Conservation (phyloP, 1,139 yeast species). For the Geotrichum siamense region DNA sequence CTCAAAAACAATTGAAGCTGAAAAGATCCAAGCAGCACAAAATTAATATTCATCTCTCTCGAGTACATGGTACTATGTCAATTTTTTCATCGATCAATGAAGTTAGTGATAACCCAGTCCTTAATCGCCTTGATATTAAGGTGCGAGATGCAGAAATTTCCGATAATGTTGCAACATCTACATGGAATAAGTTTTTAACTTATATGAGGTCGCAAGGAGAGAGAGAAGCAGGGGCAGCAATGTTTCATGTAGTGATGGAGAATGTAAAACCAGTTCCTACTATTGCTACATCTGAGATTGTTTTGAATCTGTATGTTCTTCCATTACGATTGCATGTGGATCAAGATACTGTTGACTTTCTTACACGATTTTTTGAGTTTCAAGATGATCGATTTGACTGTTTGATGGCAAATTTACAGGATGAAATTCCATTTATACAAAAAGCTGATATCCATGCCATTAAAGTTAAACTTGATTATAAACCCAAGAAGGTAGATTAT, state of each 20-base stretch:
- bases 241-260: conserved; percentile 49
- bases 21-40: conserved; percentile 63
- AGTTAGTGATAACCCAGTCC: conserved; percentile 21
- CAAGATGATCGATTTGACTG: conserved; percentile 57
- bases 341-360: conserved; percentile 85
- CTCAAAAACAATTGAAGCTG: conserved; percentile 40
- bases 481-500: conserved; percentile 83
- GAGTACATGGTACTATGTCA: conserved; percentile 43
- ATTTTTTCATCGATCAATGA: conserved; percentile 41
- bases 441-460: conserved; percentile 58
- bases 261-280: conserved; percentile 60
- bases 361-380: conserved; percentile 73
- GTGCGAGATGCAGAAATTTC: conserved; percentile 53
- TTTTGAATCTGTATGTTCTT: conserved; percentile 48
- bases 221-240: conserved; percentile 60
- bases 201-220: conserved; percentile 62
- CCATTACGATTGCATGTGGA: conserved; percentile 84
- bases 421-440: conserved; percentile 62
- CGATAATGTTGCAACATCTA: conserved; percentile 80
- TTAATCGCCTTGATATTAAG: conserved; percentile 42
- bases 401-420: conserved; percentile 42
- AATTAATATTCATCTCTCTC: conserved; percentile 49
- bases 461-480: conserved; percentile 72
- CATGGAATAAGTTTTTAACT: conserved; percentile 83
- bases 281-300: conserved; percentile 63